A percentile compares a stretch with the other conserved stretches of the same genome.
Evolutionary conservation across 228 moss, liverwort and hornwort species (phyloP).

Genomic region (Sphagnum fallax): DNA sequence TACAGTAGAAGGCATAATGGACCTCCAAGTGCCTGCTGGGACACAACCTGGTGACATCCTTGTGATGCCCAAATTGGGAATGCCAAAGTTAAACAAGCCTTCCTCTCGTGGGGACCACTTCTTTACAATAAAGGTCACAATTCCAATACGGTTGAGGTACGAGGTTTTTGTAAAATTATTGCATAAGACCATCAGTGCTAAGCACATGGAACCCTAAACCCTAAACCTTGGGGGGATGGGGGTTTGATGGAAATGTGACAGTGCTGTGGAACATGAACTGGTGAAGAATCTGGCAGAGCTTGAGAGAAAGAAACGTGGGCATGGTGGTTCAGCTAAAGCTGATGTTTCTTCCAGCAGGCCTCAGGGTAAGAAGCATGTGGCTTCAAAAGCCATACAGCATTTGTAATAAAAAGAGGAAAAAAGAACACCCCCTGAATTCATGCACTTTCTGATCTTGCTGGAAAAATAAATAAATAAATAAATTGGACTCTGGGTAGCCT

Average conservation of each 20-base stretch:
- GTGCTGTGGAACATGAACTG: constrained; percentile 78
- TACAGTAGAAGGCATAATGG: constrained; percentile 80
- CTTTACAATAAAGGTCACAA: constrained; percentile 89
- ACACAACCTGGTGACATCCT: constrained; percentile 94
- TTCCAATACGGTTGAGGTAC: constrained; percentile 85
- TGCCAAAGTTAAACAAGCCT: constrained; percentile 92
- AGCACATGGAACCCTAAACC: too few relatives aligned
- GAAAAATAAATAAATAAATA: constrained; percentile 10
- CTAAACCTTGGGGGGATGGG: too few relatives aligned
- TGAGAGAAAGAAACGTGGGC: constrained; percentile 41
- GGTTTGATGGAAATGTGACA: constrained; percentile 16
- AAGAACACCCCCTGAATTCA: constrained; percentile 39
- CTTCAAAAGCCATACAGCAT: constrained; percentile 57
- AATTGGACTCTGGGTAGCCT: constrained; percentile 64
- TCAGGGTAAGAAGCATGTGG: constrained; percentile 99
- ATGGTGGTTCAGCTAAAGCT: constrained; percentile 49
- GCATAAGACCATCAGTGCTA: too few relatives aligned
- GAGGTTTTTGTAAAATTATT: background rate
- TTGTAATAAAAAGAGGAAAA: constrained; percentile 5
- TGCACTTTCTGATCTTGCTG: constrained; percentile 48
- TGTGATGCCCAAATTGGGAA: constrained; percentile 81
- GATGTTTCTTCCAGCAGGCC: constrained; percentile 67
- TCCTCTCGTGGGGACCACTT: constrained; percentile 88
- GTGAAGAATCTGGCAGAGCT: constrained; percentile 73
- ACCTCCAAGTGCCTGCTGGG: constrained; percentile 79